Evolutionary conservation across 108 stramenopile species (phyloP).

Genomic region (Cyclotella distinguenda): DNA sequence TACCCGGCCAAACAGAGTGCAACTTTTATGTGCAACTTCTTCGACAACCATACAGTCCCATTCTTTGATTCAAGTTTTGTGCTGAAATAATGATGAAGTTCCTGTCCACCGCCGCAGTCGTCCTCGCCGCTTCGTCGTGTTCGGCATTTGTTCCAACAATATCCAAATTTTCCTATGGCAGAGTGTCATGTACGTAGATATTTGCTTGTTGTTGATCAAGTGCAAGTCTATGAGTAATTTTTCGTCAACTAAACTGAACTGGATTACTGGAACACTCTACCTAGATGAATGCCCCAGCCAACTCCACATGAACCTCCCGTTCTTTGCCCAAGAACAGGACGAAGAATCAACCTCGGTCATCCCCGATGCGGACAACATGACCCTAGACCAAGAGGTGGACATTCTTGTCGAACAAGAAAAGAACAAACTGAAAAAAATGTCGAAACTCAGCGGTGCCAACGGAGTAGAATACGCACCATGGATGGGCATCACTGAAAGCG

Average conservation of each 20-base stretch:
- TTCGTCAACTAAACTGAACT: neutral
- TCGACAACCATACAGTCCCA: too few species aligned
- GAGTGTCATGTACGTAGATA: constrained; percentile 3
- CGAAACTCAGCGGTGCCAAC: constrained; percentile 69
- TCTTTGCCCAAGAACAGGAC: constrained; percentile 37
- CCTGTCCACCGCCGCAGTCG: constrained; percentile 31
- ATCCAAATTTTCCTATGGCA: constrained; percentile 6
- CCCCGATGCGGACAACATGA: constrained; percentile 16
- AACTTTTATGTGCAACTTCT: too few species aligned
- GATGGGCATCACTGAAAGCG: constrained; percentile 80
- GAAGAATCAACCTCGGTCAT: neutral
- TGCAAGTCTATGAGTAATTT: too few species aligned
- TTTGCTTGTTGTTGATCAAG: too few species aligned
- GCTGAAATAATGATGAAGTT: constrained; percentile 10
- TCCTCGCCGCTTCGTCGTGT: constrained; percentile 33
- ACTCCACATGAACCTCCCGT: constrained; percentile 38
- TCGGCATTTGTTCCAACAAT: constrained; percentile 35
- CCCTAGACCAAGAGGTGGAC: constrained; percentile 77
- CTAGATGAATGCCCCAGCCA: constrained; percentile 5
- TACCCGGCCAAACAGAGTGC: too few species aligned
- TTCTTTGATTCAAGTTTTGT: too few species aligned
- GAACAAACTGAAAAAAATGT: constrained; percentile 60
- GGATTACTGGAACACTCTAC: neutral
- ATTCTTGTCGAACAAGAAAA: constrained; percentile 59
- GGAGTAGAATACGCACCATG: constrained; percentile 90